phyloP scores from a whole-genome alignment of 345 rosid genomes.

The Gossypium mustelinum region DNA sequence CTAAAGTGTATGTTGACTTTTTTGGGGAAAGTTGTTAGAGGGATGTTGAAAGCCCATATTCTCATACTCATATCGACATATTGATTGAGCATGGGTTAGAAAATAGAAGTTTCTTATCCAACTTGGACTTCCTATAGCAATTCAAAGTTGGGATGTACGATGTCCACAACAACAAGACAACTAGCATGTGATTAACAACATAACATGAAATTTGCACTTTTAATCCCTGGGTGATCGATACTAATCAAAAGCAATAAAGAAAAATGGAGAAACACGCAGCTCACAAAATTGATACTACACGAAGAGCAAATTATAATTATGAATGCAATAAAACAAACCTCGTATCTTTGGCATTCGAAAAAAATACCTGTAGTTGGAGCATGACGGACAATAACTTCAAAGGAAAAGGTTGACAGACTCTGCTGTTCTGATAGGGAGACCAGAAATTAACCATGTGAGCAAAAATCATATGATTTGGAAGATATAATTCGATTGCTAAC shows the following conservation, averaged over 20 bases:
- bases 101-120: no score
- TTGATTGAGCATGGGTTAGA: no score
- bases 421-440: neutral
- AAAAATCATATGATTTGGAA: neutral
- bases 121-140: no score
- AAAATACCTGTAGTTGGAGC: neutral
- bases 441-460: neutral
- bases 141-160: no score
- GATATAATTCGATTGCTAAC: conserved; percentile 23
- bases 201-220: no score
- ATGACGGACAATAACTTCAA: neutral
- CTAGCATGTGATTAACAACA: neutral
- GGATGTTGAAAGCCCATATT: no score
- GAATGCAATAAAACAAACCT: neutral
- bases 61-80: no score
- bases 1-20: no score
- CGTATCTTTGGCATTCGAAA: neutral
- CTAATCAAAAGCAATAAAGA: no score
- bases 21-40: no score
- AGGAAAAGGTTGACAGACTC: neutral
- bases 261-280: neutral
- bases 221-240: no score
- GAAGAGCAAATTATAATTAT: conserved; percentile 11
- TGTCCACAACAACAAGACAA: neutral
- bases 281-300: conserved; percentile 23